Evolutionary conservation across 148 eudicot species (phyloP).

Genomic region (Simmondsia chinensis): DNA sequence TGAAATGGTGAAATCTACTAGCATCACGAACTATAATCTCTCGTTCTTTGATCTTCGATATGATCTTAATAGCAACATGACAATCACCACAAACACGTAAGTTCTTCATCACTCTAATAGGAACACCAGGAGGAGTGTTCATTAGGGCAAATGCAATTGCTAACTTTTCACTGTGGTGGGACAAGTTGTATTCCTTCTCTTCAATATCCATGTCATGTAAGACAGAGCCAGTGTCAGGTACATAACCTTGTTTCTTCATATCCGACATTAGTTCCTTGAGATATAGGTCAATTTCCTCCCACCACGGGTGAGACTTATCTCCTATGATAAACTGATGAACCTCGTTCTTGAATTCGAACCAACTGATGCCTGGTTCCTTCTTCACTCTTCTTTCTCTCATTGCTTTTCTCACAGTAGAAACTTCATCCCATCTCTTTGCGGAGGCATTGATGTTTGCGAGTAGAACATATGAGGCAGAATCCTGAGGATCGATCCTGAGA

Average conservation of each 20-base stretch:
- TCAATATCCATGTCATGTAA: conserved; percentile 70
- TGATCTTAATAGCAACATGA: conserved; percentile 64
- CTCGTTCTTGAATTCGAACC: conserved; percentile 67
- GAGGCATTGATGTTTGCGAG: conserved; percentile 66
- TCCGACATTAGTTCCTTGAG: conserved; percentile 52
- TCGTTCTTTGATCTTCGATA: conserved; percentile 49
- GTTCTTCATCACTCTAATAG: conserved; percentile 86
- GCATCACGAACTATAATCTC: conserved; percentile 75
- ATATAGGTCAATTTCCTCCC: conserved; percentile 40
- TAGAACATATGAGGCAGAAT: conserved; percentile 69
- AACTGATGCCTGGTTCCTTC: conserved; percentile 82
- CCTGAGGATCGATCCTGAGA: conserved; percentile 40
- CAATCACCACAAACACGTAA: conserved; percentile 73
- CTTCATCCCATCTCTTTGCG: conserved; percentile 58
- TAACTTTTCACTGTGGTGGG: conserved; percentile 70
- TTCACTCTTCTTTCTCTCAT: conserved; percentile 61
- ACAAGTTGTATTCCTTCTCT: conserved; percentile 61
- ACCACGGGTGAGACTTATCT: conserved; percentile 55
- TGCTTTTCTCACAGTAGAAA: conserved; percentile 52
- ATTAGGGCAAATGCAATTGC: conserved; percentile 80
- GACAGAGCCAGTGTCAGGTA: conserved; percentile 52
- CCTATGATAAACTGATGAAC: conserved; percentile 61
- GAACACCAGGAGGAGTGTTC: conserved; percentile 53
- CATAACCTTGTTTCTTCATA: conserved; percentile 54
- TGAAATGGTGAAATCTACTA: conserved; percentile 87